Base-by-base conservation (phyloP, 441 rosid species). In the Mallotus repandus region DNA sequence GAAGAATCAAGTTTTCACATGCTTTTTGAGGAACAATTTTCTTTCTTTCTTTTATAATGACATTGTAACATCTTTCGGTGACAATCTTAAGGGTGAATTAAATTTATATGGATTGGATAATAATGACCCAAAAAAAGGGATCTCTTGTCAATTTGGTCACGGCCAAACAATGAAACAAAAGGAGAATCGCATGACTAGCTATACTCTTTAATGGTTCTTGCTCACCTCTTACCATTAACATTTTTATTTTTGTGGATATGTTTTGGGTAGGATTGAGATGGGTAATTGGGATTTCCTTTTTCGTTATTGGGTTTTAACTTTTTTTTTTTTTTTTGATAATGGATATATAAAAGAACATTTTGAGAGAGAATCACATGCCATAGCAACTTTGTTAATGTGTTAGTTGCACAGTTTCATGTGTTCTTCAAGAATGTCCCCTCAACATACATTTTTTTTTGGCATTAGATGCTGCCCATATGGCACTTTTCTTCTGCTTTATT, bases 1-100 rank as follows among this genome's bases (percentile, higher is more conserved):
- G 71, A 75, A 70, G 82, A 82, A 82, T 82, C 83, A 65, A 73
- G 45, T 54, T 35, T 72, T 77, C 84, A 71, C 78, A 55, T 66
- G 79, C 72, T 63, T 71, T 50, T 19, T 66, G 60, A 50, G 78
- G 13, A 49, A 46, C 61, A 63, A 62, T 65, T 77, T 46, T 50
- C 16, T 46, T 71, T 18, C 0, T 43, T 21, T 63, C 32, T 16
- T 35, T 35, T 43, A 70, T 59, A 53, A 66, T 54, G 74, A n/a
- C 35, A 45, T 55, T 75, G 75, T 10, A 16, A 5, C 62, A 60
- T 54, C 81, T 83, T 81, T 78, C 66, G 76, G 84, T 71, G 81
- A 77, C 73, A 80, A 70, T 19, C 12, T 59, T 53, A 14, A 46
- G 1, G 65, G 69, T 62, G 63, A 62, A 69, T 63, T 46, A 46